Conservation (phyloP, 192 early-diverging fungal species). For the Coemansia reversa region DNA sequence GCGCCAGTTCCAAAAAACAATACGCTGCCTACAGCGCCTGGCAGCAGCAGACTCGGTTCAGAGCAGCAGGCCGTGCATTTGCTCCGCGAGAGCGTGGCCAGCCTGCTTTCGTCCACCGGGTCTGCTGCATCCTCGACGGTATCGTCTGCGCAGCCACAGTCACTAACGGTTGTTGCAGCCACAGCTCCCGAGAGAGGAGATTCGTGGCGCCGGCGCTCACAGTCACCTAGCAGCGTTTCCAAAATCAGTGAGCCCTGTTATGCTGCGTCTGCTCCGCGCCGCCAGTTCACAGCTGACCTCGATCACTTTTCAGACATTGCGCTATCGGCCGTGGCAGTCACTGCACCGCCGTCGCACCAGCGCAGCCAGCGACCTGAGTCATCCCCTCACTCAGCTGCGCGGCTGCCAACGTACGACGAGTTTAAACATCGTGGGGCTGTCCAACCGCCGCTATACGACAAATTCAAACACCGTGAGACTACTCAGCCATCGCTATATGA, state of each 20-base stretch:
- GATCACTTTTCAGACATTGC: constrained; percentile 49
- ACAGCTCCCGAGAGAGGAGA: background rate
- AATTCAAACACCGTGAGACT: background rate
- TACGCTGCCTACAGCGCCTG: background rate
- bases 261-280: constrained; percentile 33
- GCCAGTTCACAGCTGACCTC: constrained; percentile 26
- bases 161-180: constrained; percentile 2
- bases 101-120: constrained; percentile 32
- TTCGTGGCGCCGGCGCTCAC: constrained; percentile 7
- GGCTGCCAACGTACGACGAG: constrained; percentile 42
- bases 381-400: constrained; percentile 6
- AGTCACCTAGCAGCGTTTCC: constrained; percentile 42
- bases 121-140: constrained; percentile 26
- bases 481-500: too few species aligned
- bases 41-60: constrained; percentile 7
- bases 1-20: background rate
- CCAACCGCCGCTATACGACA: too few species aligned
- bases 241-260: constrained; percentile 54
- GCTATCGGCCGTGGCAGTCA: constrained; percentile 21
- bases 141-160: constrained; percentile 28
- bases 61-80: constrained; percentile 41
- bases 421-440: background rate
- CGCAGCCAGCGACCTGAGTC: background rate
- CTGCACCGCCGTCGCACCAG: constrained; percentile 19
- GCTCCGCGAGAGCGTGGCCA: constrained; percentile 49